phyloP scores from a whole-genome alignment of 2,329 filamentous ascomycete genomes.

The Dichotomopilus funicola region DNA sequence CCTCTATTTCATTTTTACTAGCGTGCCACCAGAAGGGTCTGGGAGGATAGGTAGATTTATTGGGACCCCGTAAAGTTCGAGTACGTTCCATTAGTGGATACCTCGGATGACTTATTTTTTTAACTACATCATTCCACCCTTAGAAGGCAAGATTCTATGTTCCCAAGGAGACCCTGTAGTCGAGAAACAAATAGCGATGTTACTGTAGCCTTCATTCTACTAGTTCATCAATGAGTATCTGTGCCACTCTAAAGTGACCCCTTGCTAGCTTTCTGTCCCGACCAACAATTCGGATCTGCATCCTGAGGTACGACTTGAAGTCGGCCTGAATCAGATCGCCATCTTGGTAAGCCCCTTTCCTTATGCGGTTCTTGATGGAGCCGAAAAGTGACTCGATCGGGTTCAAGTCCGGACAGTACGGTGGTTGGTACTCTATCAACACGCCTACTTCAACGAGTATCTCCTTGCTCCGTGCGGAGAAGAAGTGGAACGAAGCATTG shows the following conservation, averaged over 20 bases:
- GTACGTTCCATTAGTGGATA: neutral
- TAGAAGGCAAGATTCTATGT: no score
- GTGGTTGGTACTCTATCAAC: neutral
- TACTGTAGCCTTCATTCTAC: neutral
- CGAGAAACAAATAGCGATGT: neutral
- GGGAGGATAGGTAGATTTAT: neutral
- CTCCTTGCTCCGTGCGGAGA: neutral
- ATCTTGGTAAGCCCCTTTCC: neutral
- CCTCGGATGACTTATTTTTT: neutral
- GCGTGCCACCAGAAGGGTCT: neutral
- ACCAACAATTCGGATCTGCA: neutral
- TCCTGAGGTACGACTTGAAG: neutral
- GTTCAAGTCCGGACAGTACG: neutral
- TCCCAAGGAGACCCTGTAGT: neutral
- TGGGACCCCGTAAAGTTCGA: neutral
- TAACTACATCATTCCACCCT: neutral
- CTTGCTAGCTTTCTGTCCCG: neutral
- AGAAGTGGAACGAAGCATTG: neutral
- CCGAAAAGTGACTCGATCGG: neutral
- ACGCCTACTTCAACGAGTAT: neutral
- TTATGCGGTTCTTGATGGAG: neutral
- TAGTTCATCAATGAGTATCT: neutral
- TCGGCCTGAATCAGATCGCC: neutral
- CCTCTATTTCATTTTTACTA: neutral
- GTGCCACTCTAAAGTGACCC: neutral